phyloP scores from a whole-genome alignment of 805 yeast species.

The Starmera dryadoides region DNA sequence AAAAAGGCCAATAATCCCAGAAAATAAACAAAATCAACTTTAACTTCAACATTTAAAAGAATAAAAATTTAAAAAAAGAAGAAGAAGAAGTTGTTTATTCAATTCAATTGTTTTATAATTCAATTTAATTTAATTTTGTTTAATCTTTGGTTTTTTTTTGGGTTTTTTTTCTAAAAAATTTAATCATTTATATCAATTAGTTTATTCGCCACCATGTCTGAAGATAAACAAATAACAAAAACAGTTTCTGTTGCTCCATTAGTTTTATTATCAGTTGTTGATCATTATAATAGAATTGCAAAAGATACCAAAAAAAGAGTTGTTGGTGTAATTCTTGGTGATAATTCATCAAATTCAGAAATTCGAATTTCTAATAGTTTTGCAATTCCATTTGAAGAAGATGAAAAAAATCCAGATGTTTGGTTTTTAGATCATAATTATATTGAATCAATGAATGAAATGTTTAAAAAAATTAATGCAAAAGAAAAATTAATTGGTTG shows the following conservation, averaged over 20 bases:
- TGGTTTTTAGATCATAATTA: constrained; percentile 98
- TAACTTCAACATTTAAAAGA: no score
- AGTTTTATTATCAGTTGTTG: constrained; percentile 89
- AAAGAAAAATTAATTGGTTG: constrained; percentile 96
- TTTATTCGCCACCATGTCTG: constrained; percentile 11
- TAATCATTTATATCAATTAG: no score
- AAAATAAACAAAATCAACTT: no score
- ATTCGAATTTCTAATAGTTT: constrained; percentile 85
- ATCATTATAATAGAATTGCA: constrained; percentile 87
- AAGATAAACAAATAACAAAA: constrained; percentile 25
- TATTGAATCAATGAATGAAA: constrained; percentile 92
- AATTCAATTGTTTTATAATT: no score
- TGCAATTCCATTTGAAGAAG: constrained; percentile 98
- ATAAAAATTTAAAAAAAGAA: no score
- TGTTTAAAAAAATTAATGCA: constrained; percentile 97
- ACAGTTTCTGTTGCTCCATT: constrained; percentile 91
- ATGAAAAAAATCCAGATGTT: constrained; percentile 80
- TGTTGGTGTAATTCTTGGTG: constrained; percentile 92
- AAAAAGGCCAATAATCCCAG: no score
- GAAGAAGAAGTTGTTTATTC: no score
- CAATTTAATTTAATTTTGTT: no score
- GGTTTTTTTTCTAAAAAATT: no score
- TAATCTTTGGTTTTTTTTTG: no score
- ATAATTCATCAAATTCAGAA: constrained; percentile 42
- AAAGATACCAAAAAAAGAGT: constrained; percentile 73